These are phyloP conservation scores for Beauveria australis DNA, from an alignment of 2,329 filamentous ascomycete genomes.

Conservation along the genomic window DNA sequence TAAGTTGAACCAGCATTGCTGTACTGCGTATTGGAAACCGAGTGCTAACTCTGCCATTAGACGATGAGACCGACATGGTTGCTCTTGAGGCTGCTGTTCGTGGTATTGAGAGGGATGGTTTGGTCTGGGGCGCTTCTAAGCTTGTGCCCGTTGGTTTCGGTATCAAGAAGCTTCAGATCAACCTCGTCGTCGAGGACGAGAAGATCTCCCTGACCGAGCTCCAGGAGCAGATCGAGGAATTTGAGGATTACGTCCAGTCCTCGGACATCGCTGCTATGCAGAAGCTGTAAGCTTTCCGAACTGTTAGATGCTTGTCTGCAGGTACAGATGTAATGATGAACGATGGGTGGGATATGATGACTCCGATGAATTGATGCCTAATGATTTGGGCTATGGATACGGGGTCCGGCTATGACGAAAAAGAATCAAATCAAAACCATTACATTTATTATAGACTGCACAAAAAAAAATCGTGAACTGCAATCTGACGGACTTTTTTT, in stretches of 20 bases:
- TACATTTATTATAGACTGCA: slow-evolving; percentile 13
- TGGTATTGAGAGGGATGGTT: slow-evolving; percentile 81
- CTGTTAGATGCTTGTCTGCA: background rate
- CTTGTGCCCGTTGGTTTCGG: slow-evolving; percentile 88
- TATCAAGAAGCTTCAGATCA: slow-evolving; percentile 99
- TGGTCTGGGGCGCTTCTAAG: slow-evolving; percentile 91
- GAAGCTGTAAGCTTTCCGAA: slow-evolving; percentile 15
- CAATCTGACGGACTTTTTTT: background rate
- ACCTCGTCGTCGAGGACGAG: slow-evolving; percentile 93
- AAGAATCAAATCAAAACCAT: slow-evolving; percentile 5
- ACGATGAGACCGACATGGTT: slow-evolving; percentile 90
- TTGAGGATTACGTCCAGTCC: slow-evolving; percentile 87
- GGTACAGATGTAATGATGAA: slow-evolving; percentile 24
- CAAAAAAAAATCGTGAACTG: slow-evolving; percentile 6
- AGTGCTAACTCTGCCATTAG: slow-evolving; percentile 32
- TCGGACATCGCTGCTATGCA: slow-evolving; percentile 15
- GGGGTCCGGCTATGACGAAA: slow-evolving; percentile 12
- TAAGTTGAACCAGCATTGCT: slow-evolving; percentile 41
- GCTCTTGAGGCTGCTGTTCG: slow-evolving; percentile 75
- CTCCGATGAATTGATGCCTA: slow-evolving; percentile 14
- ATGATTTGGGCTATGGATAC: slow-evolving; percentile 9
- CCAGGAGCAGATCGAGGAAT: slow-evolving; percentile 69
- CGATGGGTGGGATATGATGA: slow-evolving; percentile 23
- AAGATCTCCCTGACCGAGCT: slow-evolving; percentile 86
- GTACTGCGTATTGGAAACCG: background rate